Conservation (phyloP, 2,329 filamentous ascomycete genomes). For the Trichoderma harzianum region DNA sequence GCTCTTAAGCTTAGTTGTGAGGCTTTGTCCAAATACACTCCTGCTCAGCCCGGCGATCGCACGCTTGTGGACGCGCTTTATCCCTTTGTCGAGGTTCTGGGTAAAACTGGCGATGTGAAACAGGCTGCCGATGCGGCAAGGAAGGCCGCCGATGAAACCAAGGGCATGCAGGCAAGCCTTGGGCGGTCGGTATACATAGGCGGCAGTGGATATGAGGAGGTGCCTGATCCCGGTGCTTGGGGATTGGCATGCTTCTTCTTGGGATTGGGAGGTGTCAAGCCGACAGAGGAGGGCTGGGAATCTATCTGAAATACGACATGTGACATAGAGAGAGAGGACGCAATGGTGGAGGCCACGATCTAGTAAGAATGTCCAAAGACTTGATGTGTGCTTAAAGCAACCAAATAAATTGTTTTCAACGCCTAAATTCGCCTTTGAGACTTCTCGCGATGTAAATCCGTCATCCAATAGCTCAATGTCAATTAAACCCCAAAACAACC, state of each 20-base stretch:
- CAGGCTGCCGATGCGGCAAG: slow-evolving; percentile 73
- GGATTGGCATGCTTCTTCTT: slow-evolving; percentile 75
- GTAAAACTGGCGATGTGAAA: slow-evolving; percentile 60
- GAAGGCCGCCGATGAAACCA: slow-evolving; percentile 76
- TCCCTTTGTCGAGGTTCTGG: slow-evolving; percentile 77
- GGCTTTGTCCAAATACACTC: slow-evolving; percentile 78
- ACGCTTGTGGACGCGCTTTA: slow-evolving; percentile 87
- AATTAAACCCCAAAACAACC: slow-evolving; percentile 21
- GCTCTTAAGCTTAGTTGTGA: slow-evolving; percentile 70
- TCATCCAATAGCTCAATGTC: slow-evolving; percentile 24
- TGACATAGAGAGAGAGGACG: slow-evolving; percentile 20
- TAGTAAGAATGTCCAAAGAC: background rate
- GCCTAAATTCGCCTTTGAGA: slow-evolving; percentile 37
- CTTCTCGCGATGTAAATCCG: slow-evolving; percentile 30
- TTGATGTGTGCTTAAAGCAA: slow-evolving; percentile 3
- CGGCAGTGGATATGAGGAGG: slow-evolving; percentile 45
- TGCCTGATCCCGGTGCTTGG: slow-evolving; percentile 66
- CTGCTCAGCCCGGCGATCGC: slow-evolving; percentile 82
- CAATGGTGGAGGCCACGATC: background rate
- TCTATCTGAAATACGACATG: slow-evolving; percentile 25
- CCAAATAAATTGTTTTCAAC: slow-evolving; percentile 33
- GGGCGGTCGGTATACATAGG: slow-evolving; percentile 52
- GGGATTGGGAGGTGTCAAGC: slow-evolving; percentile 62
- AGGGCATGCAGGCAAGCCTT: slow-evolving; percentile 86
- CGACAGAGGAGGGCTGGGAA: slow-evolving; percentile 37